phyloP scores from a whole-genome alignment of 306 rosid species.

The Benincasa hispida region DNA sequence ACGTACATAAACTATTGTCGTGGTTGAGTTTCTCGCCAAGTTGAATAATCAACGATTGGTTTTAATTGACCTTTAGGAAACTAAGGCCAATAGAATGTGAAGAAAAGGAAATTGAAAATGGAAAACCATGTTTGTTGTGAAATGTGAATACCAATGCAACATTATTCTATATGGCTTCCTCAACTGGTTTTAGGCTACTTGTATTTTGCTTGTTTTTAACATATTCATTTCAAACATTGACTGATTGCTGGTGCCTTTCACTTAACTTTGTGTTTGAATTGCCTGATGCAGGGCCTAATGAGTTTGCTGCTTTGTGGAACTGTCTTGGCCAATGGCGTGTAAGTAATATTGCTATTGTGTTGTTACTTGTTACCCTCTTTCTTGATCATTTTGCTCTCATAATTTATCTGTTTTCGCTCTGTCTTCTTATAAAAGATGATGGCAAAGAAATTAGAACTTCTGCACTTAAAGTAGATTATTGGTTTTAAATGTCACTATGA shows the following conservation, averaged over 20 bases:
- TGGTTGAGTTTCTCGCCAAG: neutral
- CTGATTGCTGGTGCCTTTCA: neutral
- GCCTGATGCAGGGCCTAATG: conserved; percentile 48
- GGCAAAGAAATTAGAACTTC: neutral
- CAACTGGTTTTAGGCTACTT: neutral
- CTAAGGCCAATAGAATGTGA: neutral
- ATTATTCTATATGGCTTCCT: neutral
- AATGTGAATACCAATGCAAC: neutral
- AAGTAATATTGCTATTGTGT: conserved; percentile 14
- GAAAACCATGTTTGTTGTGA: neutral
- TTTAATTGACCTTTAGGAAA: neutral
- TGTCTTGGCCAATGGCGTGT: conserved; percentile 89
- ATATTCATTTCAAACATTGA: neutral
- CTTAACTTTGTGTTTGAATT: conserved; percentile 13
- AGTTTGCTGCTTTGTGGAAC: conserved; percentile 64
- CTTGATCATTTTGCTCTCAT: neutral
- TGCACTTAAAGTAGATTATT: neutral
- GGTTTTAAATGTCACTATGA: neutral
- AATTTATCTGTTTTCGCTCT: neutral
- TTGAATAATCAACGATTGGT: neutral
- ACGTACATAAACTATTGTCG: neutral
- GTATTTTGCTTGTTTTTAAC: neutral
- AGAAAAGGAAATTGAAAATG: neutral
- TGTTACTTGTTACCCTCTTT: neutral
- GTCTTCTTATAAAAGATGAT: neutral